Base-by-base conservation (phyloP, 306 rosid genomes). In the Cicer cuneatum region DNA sequence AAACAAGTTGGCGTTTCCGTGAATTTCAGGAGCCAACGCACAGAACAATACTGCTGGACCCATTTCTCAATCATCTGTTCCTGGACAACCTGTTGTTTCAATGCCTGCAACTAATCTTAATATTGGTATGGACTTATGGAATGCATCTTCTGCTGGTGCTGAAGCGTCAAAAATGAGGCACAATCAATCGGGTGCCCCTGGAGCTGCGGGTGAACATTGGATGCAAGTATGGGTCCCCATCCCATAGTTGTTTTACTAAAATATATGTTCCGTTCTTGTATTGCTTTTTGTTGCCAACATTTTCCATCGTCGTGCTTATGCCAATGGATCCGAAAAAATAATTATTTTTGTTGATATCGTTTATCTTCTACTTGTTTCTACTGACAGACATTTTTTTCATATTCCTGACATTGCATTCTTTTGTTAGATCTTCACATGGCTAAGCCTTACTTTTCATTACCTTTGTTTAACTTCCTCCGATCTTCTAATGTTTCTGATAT, bases 81-180 rank as follows among this genome's bases (percentile, higher is more conserved):
- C 93, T 33, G 97, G 95, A 74, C 87, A 90, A 72, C 90, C 94
- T 58, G 86, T 78, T 49, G 85, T 47, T 53, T 77, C 93, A 37
- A 68, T 83, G 81, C 84, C 94, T 66, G 92, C 81, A 13, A 89
- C 99, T 66, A 90, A 90, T 85, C 89, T 92, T 79, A 95, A 92
- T 81, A 90, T 95, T 1, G 96, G 98, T 76, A 95, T 95, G 96
- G 98, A 95, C 81, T 84, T 95, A 35, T 92, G 99, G 99, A 92
- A 90, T 81, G 82, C 90, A 19, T 72, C 92, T 58, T 46, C 88
- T 69, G 91, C 83, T 52, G 79, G 83, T 43, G 64, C 87, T 0
- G 97, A 88, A 48, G 88, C 85, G 67, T 82, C 85, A 24, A 92
- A 94, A 83, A 63, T 84, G 74, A 85, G 96, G 86, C 81, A 78